Evolutionary conservation across 495 filamentous ascomycete genomes (phyloP), one percentile per base, ranked within the genome.

Genomic region (Lophiostoma macrostomum): DNA sequence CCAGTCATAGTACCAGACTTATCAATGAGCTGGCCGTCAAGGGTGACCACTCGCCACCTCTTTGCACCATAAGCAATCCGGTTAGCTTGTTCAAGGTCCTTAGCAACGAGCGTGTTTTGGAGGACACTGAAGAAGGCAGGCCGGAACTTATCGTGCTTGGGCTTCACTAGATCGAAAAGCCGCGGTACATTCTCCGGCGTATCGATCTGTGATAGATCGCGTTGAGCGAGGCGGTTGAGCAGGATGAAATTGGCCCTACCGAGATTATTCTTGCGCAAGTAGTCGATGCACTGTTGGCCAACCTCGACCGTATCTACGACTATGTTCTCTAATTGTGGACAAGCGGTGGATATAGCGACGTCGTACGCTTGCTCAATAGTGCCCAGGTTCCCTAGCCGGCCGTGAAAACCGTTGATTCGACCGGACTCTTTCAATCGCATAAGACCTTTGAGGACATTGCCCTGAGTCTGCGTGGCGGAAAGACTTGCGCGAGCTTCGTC

Each of bases 1-100:
- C 93, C 93, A 56, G 87, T 94, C 94, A 98, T 96, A 7, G 93
- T 97, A 73, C 93, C 93, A 1, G 90, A 95, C 59, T 89, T 91
- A 69, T 98, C 93, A 51, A 98, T 96, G 39, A 98, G 79, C 64
- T 96, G 90, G 16, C 93, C 93, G 61, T 91, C 87, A 23, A 96
- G 80, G 0, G 94, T 97, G 20, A 98, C 93, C 2, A 98, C 94
- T 60, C 93, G 81, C 91, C 93, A 97, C 58, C 94, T 76, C 65
- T 79, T 85, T 32, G 86, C 86, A 38, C 93, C 93, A 61, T 96
- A 97, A 19, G 93, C 94, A 53, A 98, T 95, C 19, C 91, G 82
- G 65, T 97, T 96, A 1, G 93, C 93, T 66, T 97, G 91, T 34
- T 86, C 83, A 18, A 97, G 77, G 62, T 96, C 90, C 47, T 86